Evolutionary conservation across 345 rosid species (phyloP).

Genomic region (Carallia pectinifolia): DNA sequence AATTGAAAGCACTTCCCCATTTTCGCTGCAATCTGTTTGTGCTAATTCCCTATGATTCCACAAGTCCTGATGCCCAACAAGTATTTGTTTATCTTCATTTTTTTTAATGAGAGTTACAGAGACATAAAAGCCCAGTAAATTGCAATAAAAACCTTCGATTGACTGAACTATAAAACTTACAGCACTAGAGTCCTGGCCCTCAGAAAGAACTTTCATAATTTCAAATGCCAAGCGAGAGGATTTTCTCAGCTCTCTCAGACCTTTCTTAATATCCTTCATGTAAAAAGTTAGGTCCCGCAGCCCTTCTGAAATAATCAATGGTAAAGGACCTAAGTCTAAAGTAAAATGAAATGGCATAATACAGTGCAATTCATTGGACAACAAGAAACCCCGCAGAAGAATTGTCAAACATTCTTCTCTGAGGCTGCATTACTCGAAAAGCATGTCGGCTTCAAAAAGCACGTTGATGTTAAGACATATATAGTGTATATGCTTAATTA

Average conservation of each 20-base stretch:
- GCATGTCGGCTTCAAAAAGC: too few relatives aligned
- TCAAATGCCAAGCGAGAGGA: conserved; percentile 58
- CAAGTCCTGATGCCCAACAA: conserved; percentile 43
- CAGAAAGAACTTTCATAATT: conserved; percentile 49
- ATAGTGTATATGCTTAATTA: too few relatives aligned
- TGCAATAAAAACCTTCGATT: not conserved
- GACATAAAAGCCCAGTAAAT: not conserved
- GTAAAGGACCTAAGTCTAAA: conserved; percentile 4
- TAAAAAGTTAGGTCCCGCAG: conserved; percentile 39
- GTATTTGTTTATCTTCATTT: not conserved
- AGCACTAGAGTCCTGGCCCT: conserved; percentile 51
- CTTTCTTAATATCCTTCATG: conserved; percentile 56
- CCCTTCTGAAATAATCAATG: conserved; percentile 41
- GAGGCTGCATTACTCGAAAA: too few relatives aligned
- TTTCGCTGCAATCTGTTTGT: conserved; percentile 52
- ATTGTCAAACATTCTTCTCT: too few relatives aligned
- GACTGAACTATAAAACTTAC: conserved; percentile 41
- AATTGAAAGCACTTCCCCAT: conserved; percentile 59
- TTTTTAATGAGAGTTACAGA: not conserved
- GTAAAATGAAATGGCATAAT: not conserved
- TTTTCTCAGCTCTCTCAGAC: conserved; percentile 57
- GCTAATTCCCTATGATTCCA: conserved; percentile 67
- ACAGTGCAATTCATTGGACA: not conserved
- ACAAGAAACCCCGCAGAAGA: too few relatives aligned
- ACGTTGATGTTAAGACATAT: too few relatives aligned